phyloP scores from a whole-genome alignment of 2,329 filamentous ascomycete genomes.

The Magnaporthiopsis poae region DNA sequence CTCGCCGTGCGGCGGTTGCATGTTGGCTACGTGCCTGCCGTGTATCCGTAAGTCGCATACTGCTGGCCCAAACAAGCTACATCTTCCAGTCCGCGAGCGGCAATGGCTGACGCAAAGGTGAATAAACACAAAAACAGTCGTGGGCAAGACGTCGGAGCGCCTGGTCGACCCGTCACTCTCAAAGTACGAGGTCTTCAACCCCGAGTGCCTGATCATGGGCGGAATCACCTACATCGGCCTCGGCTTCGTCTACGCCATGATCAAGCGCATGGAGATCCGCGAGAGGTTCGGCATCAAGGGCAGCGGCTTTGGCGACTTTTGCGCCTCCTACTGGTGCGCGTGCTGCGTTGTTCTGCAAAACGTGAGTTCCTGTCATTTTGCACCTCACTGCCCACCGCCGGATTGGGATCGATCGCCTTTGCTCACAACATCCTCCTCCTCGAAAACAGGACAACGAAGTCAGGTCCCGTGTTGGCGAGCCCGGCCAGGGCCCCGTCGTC shows the following conservation, averaged over 20 bases:
- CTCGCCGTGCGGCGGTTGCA: slow-evolving; percentile 28
- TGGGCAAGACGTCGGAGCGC: slow-evolving; percentile 34
- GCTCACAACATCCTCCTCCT: neutral
- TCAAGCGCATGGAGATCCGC: slow-evolving; percentile 45
- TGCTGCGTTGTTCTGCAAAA: slow-evolving; percentile 48
- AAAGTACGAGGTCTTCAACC: slow-evolving; percentile 29
- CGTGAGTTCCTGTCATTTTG: neutral
- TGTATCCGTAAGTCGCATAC: slow-evolving; percentile 28
- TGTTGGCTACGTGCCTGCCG: slow-evolving; percentile 30
- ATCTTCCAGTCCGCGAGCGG: too few species aligned
- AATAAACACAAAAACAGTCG: slow-evolving; percentile 20
- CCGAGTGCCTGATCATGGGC: slow-evolving; percentile 32
- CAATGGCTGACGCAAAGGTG: neutral
- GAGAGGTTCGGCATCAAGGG: slow-evolving; percentile 44
- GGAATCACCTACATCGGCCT: slow-evolving; percentile 24
- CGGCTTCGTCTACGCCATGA: slow-evolving; percentile 31
- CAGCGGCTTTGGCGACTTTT: slow-evolving; percentile 38
- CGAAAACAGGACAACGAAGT: slow-evolving; percentile 41
- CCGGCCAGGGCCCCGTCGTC: slow-evolving; percentile 13
- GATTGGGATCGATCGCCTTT: neutral
- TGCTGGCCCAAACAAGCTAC: too few species aligned
- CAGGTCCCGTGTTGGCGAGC: slow-evolving; percentile 18
- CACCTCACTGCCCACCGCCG: too few species aligned
- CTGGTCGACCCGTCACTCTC: slow-evolving; percentile 33
- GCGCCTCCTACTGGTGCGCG: slow-evolving; percentile 42